A percentile compares a stretch with the other conserved stretches of the same genome.
Conservation (phyloP, 1,139 yeast species). For the Yamadazyma buinensis region DNA sequence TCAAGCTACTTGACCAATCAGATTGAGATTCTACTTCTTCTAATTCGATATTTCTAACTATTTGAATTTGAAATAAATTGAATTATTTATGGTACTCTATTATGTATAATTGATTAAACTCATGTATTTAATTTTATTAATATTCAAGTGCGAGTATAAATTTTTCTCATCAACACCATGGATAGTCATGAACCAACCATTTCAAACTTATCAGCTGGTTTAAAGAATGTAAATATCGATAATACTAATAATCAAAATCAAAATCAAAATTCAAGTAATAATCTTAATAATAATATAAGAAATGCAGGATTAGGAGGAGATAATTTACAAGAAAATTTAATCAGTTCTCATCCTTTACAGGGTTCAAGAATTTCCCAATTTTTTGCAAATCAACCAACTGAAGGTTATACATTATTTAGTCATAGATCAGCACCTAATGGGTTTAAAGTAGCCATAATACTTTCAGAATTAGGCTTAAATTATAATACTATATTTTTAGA, state of each 20-base stretch:
- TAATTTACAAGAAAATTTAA: constrained; percentile 16
- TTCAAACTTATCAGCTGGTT: constrained; percentile 49
- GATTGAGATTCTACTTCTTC: too few species aligned
- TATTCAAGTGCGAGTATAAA: neutral
- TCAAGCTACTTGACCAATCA: too few species aligned
- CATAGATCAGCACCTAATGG: constrained; percentile 97
- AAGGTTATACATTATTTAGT: constrained; percentile 83
- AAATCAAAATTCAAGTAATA: too few species aligned
- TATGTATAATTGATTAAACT: neutral
- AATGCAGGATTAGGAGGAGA: too few species aligned
- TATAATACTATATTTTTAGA: constrained; percentile 85
- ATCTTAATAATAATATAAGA: too few species aligned
- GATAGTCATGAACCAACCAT: constrained; percentile 20
- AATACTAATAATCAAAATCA: too few species aligned
- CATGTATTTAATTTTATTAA: too few species aligned
- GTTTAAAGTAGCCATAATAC: constrained; percentile 88
- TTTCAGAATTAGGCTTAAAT: constrained; percentile 75
- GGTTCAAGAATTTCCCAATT: constrained; percentile 66
- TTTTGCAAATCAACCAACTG: constrained; percentile 73
- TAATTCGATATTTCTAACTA: too few species aligned
- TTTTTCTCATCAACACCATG: constrained; percentile 2
- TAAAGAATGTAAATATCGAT: constrained; percentile 43
- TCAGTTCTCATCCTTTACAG: constrained; percentile 25
- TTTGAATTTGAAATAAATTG: too few species aligned
- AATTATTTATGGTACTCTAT: too few species aligned